These are phyloP conservation scores for Fusarium multiceps DNA, from an alignment of 2,329 filamentous ascomycete genomes.

Conservation along the genomic window DNA sequence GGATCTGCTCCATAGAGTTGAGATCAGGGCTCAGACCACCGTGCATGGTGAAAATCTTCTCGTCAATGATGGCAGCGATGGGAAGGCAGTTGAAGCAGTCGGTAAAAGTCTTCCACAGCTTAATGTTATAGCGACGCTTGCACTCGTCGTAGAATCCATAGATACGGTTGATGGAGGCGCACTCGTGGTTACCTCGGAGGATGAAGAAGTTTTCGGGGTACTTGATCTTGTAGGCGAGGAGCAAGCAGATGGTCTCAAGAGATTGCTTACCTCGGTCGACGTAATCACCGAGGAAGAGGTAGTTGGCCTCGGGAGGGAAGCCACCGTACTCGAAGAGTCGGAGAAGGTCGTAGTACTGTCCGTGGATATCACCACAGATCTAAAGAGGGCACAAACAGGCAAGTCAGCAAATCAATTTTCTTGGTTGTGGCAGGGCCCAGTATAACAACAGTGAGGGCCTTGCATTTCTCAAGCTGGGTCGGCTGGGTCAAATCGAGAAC, in stretches of 20 bases:
- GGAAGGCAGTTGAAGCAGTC: conserved; percentile 99
- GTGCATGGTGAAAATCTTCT: conserved; percentile 99
- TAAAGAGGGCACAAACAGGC: conserved; percentile 53
- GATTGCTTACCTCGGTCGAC: conserved; percentile 99
- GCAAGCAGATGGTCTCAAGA: conserved; percentile 95
- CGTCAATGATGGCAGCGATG: conserved; percentile 98
- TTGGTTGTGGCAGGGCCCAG: neutral
- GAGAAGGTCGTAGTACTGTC: conserved; percentile 98
- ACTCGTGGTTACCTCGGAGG: conserved; percentile 98
- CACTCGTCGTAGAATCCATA: conserved; percentile 99
- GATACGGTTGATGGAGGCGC: conserved; percentile 97
- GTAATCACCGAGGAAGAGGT: conserved; percentile 98
- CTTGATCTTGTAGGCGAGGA: conserved; percentile 99
- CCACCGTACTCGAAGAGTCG: conserved; percentile 98
- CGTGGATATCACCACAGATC: conserved; percentile 99
- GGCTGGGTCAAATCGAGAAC: conserved; percentile 38
- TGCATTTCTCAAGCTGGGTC: conserved; percentile 3
- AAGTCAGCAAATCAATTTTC: conserved; percentile 30
- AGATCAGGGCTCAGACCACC: conserved; percentile 96
- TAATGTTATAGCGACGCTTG: conserved; percentile 99
- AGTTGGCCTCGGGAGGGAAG: conserved; percentile 98
- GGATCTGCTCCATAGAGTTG: conserved; percentile 99
- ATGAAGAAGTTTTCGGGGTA: conserved; percentile 99
- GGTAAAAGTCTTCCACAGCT: conserved; percentile 99
- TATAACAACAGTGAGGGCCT: conserved; percentile 1